Evolutionary conservation across 257 asterid species (phyloP), one percentile per base, ranked within the genome.

Genomic region (Ehretia macrophylla): DNA sequence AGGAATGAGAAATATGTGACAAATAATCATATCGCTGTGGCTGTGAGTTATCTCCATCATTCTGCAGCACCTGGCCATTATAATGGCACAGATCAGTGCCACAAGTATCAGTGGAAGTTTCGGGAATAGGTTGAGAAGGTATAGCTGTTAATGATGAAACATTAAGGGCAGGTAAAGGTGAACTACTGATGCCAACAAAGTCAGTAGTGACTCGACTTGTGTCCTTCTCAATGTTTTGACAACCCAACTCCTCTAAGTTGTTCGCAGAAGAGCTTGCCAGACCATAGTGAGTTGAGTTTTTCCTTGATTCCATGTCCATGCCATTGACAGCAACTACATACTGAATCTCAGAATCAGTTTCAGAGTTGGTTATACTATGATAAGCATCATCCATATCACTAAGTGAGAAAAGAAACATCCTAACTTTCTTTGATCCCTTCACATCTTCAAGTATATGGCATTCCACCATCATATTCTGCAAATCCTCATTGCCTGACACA

Each of bases 381-480:
- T 80, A 83, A 75, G 82, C 76, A 61, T 82, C 86, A 70, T 83
- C 84, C 78, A 81, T 70, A 73, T 90, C 98, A 55, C 60, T 63
- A 35, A 61, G 59, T 47, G 98, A 87, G 78, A 87, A 87, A 13
- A 90, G 78, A 69, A 90, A 90, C 72, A 87, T 69, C 62, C 98
- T 77, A 74, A 87, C 86, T 73, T 79, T 83, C 60, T 75, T 76
- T 51, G 84, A 70, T 65, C 72, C 84, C 44, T 81, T 81, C 53
- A 81, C 77, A 64, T 72, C 84, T 60, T 80, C 80, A 37, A 80
- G 69, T 35, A 75, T 70, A 65, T 77, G 69, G 73, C 87, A 87
- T 65, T 91, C 98, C 73, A 87, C 96, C 86, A 91, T 79, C 98
- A 91, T 91, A 70, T 91, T 91, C 80, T 78, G 77, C 70, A 87